phyloP scores from a whole-genome alignment of 345 rosid genomes.

The Sonneratia alba region DNA sequence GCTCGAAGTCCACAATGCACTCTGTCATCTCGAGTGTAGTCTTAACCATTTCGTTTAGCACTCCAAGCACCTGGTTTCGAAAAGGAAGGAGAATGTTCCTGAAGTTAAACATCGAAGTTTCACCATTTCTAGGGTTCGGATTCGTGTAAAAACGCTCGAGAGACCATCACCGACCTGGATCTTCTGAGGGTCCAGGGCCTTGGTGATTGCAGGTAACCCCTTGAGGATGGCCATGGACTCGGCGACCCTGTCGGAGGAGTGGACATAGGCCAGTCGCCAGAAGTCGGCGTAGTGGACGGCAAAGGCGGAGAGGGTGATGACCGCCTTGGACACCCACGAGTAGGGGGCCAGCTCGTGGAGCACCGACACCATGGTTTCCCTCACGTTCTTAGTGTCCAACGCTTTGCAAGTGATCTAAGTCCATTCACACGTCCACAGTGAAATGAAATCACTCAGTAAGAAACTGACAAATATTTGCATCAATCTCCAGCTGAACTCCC shows the following conservation, averaged over 20 bases:
- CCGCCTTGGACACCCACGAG: conserved; percentile 10
- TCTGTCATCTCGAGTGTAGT: conserved; percentile 6
- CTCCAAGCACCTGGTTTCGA: background rate
- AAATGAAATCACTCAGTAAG: too few relatives aligned
- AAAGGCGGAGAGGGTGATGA: conserved; percentile 12
- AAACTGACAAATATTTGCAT: too few relatives aligned
- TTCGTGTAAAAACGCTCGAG: too few relatives aligned
- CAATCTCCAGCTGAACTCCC: too few relatives aligned
- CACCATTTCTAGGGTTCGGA: too few relatives aligned
- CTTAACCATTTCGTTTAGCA: conserved; percentile 15
- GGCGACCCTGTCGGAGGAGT: conserved; percentile 4
- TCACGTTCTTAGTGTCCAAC: conserved; percentile 8
- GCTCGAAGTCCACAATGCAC: conserved; percentile 13
- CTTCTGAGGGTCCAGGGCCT: conserved; percentile 7
- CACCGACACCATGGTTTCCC: conserved; percentile 1
- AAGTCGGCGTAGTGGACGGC: conserved; percentile 10
- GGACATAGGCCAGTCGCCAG: conserved; percentile 11
- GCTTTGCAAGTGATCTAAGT: conserved; percentile 10
- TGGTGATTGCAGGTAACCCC: conserved; percentile 12
- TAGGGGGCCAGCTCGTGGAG: conserved; percentile 11
- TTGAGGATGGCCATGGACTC: conserved; percentile 10
- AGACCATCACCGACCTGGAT: background rate
- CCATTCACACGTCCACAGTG: too few relatives aligned
- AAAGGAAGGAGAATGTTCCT: background rate
- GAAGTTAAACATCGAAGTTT: too few relatives aligned